Evolutionary conservation across 306 rosid genomes (phyloP), one percentile per base, ranked within the genome.

Genomic region (Cercis canadensis): DNA sequence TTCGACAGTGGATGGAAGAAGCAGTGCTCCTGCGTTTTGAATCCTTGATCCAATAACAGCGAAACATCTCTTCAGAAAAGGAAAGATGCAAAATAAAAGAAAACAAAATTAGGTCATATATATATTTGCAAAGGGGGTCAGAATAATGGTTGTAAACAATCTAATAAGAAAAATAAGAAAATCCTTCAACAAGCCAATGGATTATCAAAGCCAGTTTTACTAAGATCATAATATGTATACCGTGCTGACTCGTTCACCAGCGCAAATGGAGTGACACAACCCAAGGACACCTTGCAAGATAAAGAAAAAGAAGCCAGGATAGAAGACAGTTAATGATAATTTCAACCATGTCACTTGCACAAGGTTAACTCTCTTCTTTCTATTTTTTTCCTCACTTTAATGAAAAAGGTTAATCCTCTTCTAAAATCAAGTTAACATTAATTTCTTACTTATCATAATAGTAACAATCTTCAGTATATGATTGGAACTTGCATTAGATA

Each of bases 1-100:
- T 95, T 91, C 11, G 97, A 87, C 62, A 95, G 46, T 41, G 99
- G 99, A 69, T 95, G 99, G 84, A 95, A 95, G 86, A 89, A 87
- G 78, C 97, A 91, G 51, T 45, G 75, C 62, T 80, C 76, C 74
- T 86, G 90, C 37, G 87, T 70, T 85, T 85, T 91, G 78, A 91
- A 95, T 29, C 86, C 88, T 78, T 86, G 91, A 82, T 95, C 99
- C 86, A 91, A 82, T 82, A 95, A 77, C 77, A 95, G 75, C 9
- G 97, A 85, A 69, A 95, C 97, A 82, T 89, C 87, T 75, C 99
- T 95, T 73, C 84, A 83, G 57, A 62, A 54, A 62, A 67, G 75
- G 44, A 80, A 73, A 65, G 41, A 52, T 36, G 15, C 29, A 34
- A 13, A 57, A 59, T 47, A 49, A 19, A 60, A 66, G 47, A 52